phyloP scores from a whole-genome alignment of 1,284 basidiomycete species.

The Meira nashicola region DNA sequence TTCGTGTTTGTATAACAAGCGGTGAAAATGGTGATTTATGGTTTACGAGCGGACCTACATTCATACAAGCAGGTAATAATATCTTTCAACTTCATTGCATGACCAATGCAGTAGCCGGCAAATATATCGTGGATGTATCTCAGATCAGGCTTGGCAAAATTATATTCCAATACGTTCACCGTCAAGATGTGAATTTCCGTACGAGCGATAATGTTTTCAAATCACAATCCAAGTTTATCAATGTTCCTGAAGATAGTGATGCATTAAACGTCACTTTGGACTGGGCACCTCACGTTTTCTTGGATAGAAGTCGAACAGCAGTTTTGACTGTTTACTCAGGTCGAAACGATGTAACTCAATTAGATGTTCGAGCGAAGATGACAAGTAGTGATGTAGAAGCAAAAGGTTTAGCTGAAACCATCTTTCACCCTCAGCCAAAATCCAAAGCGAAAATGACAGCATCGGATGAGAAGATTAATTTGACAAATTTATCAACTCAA shows the following conservation, averaged over 20 bases:
- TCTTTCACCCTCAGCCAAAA: neutral
- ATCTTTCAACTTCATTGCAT: conserved; percentile 28
- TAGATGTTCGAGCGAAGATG: conserved; percentile 17
- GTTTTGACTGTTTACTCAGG: conserved; percentile 31
- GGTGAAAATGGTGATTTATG: conserved; percentile 29
- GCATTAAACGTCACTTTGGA: conserved; percentile 21
- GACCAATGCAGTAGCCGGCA: conserved; percentile 25
- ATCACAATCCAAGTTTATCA: conserved; percentile 17
- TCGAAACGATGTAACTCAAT: conserved; percentile 22
- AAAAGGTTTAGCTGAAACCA: conserved; percentile 9
- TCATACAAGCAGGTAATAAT: conserved; percentile 28
- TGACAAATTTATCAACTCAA: conserved; percentile 8
- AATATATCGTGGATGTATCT: conserved; percentile 40
- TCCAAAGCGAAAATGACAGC: neutral
- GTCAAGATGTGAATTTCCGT: neutral
- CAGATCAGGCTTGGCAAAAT: conserved; percentile 37
- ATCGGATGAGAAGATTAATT: neutral
- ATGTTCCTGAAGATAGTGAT: conserved; percentile 36
- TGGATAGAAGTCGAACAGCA: conserved; percentile 29
- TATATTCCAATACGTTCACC: conserved; percentile 35
- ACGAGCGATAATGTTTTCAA: neutral
- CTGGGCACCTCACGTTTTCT: conserved; percentile 26
- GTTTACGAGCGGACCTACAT: conserved; percentile 27
- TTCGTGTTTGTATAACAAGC: conserved; percentile 35
- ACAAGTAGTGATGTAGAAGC: neutral